Evolutionary conservation across 1,139 yeast genomes (phyloP), one percentile per base, ranked within the genome.

Genomic region (Petasospora fabianii): DNA sequence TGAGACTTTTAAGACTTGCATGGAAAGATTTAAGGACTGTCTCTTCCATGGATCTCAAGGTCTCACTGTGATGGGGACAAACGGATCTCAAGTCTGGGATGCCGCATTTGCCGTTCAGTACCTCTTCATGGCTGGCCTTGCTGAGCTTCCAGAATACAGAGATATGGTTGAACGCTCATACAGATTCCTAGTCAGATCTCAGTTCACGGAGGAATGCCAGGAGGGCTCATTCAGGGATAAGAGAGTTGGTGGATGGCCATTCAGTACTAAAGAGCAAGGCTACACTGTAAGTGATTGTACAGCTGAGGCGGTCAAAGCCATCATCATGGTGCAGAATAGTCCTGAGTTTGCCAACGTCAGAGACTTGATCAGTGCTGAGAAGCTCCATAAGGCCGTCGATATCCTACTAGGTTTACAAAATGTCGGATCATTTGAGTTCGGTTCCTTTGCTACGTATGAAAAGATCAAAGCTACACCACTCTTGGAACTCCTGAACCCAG

Each of bases 61-160:
- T 3, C 73, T 92, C 80, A 78, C 92, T 5, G 84, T 86, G 41
- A 86, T 85, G 85, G 99, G 99, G 9, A 94, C 99, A 1, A 94
- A 94, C 61, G 99, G 99, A 21, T 88, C 87, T 0, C 99, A 94
- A 61, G 90, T 84, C 1, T 94, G 99, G 98, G 99, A 94, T 61
- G 82, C 82, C 16, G 90, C 97, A 0, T 92, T 94, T 62, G 83
- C 85, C 51, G 69, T 92, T 22, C 98, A 94, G 56, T 87, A 87
- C 55, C 74, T 79, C 47, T 80, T 86, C 44, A 68, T 76, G 56
- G 85, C 96, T 0, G 96, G 96, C 0, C 62, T 92, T 24, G 92
- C 85, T 3, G 83, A 80, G 28, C 56, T 71, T 30, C 82, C 85
- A 0, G 78, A 80, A 56, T 87, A 76, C 58, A 77, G 75, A 39